Conservation (phyloP, 441 rosid genomes). For the Pelargonium citronellum region DNA sequence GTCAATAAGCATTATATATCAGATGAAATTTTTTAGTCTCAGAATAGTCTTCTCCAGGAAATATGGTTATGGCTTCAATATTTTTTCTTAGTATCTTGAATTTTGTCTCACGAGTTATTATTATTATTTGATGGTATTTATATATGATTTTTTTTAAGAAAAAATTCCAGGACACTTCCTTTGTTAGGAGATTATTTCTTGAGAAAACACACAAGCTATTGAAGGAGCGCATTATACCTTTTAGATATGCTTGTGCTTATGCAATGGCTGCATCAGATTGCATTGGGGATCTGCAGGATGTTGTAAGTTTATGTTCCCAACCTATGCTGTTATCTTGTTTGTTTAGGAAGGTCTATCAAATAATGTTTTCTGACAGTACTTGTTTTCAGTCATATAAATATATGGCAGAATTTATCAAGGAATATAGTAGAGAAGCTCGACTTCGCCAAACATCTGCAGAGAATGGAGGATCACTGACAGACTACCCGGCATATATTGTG, state of each 20-base stretch:
- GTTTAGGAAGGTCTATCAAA: conserved; percentile 14
- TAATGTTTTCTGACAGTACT: conserved; percentile 26
- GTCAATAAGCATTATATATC: conserved; percentile 1
- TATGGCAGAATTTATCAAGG: conserved; percentile 64
- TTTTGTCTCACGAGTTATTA: conserved; percentile 2
- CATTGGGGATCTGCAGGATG: conserved; percentile 54
- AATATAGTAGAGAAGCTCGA: conserved; percentile 45
- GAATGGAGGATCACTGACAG: conserved; percentile 46
- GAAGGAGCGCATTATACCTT: conserved; percentile 60
- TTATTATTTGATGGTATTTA: conserved; percentile 5
- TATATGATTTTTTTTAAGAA: conserved; percentile 2
- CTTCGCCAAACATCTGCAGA: conserved; percentile 36
- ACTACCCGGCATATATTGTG: conserved; percentile 64
- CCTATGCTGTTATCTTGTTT: conserved; percentile 15
- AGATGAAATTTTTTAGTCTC: neutral
- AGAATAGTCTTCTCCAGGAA: neutral
- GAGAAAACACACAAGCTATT: conserved; percentile 57
- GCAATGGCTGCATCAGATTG: conserved; percentile 55
- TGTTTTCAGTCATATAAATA: conserved; percentile 54
- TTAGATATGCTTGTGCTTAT: conserved; percentile 80
- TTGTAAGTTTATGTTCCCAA: conserved; percentile 39
- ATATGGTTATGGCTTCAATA: neutral
- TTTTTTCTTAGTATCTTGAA: conserved; percentile 6
- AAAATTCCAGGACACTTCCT: conserved; percentile 54
- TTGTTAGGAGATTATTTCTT: conserved; percentile 51